Base-by-base conservation (phyloP, 1,284 basidiomycete species). In the Rhodotorula sp. region DNA sequence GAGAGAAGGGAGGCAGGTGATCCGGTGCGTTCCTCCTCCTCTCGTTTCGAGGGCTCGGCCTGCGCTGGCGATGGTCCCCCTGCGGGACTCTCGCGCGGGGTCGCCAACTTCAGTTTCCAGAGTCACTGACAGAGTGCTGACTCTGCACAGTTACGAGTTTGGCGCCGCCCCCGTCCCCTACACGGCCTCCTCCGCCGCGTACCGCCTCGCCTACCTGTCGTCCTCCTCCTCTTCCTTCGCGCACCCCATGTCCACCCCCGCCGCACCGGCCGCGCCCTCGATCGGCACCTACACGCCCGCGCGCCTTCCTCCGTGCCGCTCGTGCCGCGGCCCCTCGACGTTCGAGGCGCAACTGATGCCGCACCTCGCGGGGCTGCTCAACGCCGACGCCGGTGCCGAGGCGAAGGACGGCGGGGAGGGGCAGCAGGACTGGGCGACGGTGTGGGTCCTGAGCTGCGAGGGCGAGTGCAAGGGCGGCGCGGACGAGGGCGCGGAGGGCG, bases 311-410 rank as follows among this genome's bases (percentile, higher is more conserved):
- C 74, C 80, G 0, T 94, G 91, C 79, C 83, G 86, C 1, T 77
- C 81, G 32, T 94, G 91, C 81, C 82, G 83, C 55, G 83, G 85
- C 12, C 82, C 80, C 56, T 86, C 90, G 21, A 84, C 88, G 15
- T 94, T 92, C 80, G 92, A 94, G 79, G 91, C 89, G 77, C 91
- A 94, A 79, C 82, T 93, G 53, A 92, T 92, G 91, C 91, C 91
- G 1, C 91, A 92, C 80, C 82, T 93, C 58, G 91, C 92, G 80
- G 91, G 90, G 70, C 82, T 90, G 13, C 83, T 91, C 44, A 83
- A 84, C 58, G 67, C 66, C 34, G 37, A 57, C 53, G 74, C 87
- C 87, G 77, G 86, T 88, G 78, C n/a, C n/a, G n/a, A n/a, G n/a
- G n/a, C 71, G 72, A 36, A 70, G 86, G 67, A 88, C 77, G 80